Evolutionary conservation across 495 filamentous ascomycete genomes (phyloP), one percentile per base, ranked within the genome.

Genomic region (Penicillium herquei): DNA sequence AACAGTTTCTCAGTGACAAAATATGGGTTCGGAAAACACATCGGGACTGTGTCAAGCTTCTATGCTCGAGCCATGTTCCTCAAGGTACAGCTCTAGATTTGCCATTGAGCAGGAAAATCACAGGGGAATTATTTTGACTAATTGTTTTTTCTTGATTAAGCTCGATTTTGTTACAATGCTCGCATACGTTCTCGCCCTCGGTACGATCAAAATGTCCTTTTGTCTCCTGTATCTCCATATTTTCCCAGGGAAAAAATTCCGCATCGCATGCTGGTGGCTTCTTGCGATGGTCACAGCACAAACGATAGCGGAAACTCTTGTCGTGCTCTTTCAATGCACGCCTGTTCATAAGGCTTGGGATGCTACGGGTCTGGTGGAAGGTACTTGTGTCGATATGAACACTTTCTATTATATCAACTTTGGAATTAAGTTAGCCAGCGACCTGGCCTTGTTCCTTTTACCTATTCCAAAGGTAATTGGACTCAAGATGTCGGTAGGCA

Each of bases 401-500:
- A 44, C 49, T 0, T 61, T 66, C 35, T 66, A 61, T 49, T 66
- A 66, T 31, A 44, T 40, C 40, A 52, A 51, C 9, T 66, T 66
- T 26, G 62, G 46, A 0, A 51, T 73, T 18, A 63, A 62, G n/a
- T 56, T 75, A 13, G 62, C 59, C 6, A 69, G 61, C 3, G 72
- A 75, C 51, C 37, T 75, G 7, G 51, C 64, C 13, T 49, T 74
- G 26, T 63, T 75, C 18, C 35, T 41, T 13, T 42, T 75, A 34
- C 72, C 72, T 0, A 71, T 75, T 41, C 62, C 59, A 11, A 63
- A 69, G 46, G 43, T 75, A 12, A 45, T 63, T 32, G 46, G 56
- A 37, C 47, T 74, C 30, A 62, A 64, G 17, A 67, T 72, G 45
- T 55, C 72, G 7, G 16, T 50, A 7, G 55, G 55, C 8, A 67